These are phyloP conservation scores for Pseudoscleropodium purum DNA, from an alignment of 225 moss, liverwort and hornwort species.

Conservation along the genomic window DNA sequence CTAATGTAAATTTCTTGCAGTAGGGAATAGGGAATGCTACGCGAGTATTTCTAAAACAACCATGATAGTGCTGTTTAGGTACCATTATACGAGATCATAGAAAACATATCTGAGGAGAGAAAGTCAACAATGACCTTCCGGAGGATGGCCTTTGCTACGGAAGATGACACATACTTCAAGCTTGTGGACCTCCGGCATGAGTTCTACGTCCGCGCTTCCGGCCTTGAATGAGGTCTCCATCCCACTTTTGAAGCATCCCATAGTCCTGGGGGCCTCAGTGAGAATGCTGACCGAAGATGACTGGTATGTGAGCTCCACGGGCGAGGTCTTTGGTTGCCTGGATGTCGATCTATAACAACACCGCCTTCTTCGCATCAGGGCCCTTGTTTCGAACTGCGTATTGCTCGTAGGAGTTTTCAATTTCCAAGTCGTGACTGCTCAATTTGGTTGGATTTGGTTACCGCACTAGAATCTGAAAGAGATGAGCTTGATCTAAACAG, in stretches of 20 bases:
- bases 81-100: background rate
- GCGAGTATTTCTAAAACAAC: background rate
- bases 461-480: background rate
- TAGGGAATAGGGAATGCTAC: background rate
- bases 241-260: background rate
- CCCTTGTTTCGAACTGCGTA: slow-evolving; percentile 21
- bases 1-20: background rate
- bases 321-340: slow-evolving; percentile 12
- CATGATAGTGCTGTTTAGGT: background rate
- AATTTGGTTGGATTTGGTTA: background rate
- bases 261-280: background rate
- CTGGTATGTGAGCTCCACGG: slow-evolving; percentile 29
- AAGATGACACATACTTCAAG: background rate
- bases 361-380: slow-evolving; percentile 25
- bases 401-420: slow-evolving; percentile 7
- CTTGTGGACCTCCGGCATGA: background rate
- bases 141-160: background rate
- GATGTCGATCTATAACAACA: slow-evolving; percentile 27
- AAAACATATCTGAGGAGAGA: background rate
- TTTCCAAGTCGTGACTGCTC: background rate
- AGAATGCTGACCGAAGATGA: background rate
- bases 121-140: background rate
- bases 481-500: background rate
- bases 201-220: background rate
- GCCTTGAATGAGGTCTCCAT: background rate